These are phyloP conservation scores for Symbiotaphrina buchneri DNA, from an alignment of 495 filamentous ascomycete species.

Conservation along the genomic window DNA sequence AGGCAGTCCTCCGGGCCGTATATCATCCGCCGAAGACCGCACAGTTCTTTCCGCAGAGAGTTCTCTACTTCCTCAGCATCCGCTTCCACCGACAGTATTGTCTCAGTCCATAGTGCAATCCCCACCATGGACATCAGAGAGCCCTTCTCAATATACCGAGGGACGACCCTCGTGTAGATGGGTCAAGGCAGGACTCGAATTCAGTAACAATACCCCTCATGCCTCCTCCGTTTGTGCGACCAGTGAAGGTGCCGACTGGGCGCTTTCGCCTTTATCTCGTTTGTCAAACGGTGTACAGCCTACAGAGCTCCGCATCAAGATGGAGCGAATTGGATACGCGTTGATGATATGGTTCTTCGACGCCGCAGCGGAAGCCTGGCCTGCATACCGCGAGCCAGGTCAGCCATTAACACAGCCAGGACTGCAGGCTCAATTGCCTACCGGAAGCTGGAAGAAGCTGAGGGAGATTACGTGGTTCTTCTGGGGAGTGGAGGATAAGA, in stretches of 20 bases:
- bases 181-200: slow-evolving; percentile 36
- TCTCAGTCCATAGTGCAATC: too few species aligned
- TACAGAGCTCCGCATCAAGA: slow-evolving; percentile 24
- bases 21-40: too few species aligned
- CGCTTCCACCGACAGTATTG: too few species aligned
- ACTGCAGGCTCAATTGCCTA: too few species aligned
- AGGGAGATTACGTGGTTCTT: slow-evolving; percentile 37
- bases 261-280: slow-evolving; percentile 24
- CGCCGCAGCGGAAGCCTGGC: slow-evolving; percentile 18
- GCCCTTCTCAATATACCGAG: too few species aligned
- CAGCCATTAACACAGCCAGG: too few species aligned
- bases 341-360: slow-evolving; percentile 30
- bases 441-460: slow-evolving; percentile 32
- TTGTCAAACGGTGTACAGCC: slow-evolving; percentile 8
- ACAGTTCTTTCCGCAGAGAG: too few species aligned
- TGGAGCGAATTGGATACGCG: slow-evolving; percentile 31
- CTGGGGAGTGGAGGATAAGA: slow-evolving; percentile 35
- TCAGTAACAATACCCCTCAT: slow-evolving; percentile 25
- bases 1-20: slow-evolving; percentile 9
- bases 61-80: too few species aligned
- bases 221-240: slow-evolving; percentile 31
- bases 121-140: too few species aligned
- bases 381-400: slow-evolving; percentile 15
- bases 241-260: slow-evolving; percentile 33
- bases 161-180: slow-evolving; percentile 25